Base-by-base conservation (phyloP, 2,329 filamentous ascomycete species). In the Bertia moriformis region DNA sequence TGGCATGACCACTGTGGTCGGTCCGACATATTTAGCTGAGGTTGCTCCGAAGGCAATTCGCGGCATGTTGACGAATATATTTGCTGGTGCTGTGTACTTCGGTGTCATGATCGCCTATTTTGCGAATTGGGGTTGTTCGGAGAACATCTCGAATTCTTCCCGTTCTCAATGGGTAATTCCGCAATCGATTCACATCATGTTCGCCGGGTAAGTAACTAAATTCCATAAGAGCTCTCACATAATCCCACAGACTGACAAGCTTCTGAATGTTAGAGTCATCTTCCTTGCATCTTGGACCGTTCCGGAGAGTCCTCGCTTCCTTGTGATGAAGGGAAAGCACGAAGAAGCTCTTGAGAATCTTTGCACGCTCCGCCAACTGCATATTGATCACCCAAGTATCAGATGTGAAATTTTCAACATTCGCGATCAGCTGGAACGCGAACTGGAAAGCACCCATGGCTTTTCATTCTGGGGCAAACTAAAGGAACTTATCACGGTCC, bases 391-490 rank as follows among this genome's bases (percentile, higher is more conserved):
- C 39, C 50, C 52, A 13, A 62, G 81, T 48, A 61, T 85, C 4
- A 49, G 68, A 0, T 55, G 61, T 2, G 79, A 87, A 52, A 69
- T 83, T 39, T 62, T 62, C 41, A 67, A 65, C 42, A 86, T 88
- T 53, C 71, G 73, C 45, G 61, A 64, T 15, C 69, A 78, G 37
- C 70, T 83, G 43, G 69, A 83, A 44, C 72, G 78, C 14, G 83
- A 88, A 52, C 65, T 79, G 40, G 81, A 87, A 55, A 80, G 80
- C 0, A 82, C 73, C 18, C 67, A 69, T 55, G 79, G 79, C 3
- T 61, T 73, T 0, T 70, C 72, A n/a, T 74, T 69, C 61, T 52
- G 72, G 1, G 81, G 80, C 2, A 65, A 77, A 24, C 41, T 86
- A 43, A 76, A 76, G 49, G 83, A 87, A 57, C 67, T 84, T 49